Percentiles rank a stretch among this genome's conserved stretches.
These are phyloP conservation scores for Austroboletus eburneus DNA, from an alignment of 768 basidiomycete species.

Conservation along the genomic window DNA sequence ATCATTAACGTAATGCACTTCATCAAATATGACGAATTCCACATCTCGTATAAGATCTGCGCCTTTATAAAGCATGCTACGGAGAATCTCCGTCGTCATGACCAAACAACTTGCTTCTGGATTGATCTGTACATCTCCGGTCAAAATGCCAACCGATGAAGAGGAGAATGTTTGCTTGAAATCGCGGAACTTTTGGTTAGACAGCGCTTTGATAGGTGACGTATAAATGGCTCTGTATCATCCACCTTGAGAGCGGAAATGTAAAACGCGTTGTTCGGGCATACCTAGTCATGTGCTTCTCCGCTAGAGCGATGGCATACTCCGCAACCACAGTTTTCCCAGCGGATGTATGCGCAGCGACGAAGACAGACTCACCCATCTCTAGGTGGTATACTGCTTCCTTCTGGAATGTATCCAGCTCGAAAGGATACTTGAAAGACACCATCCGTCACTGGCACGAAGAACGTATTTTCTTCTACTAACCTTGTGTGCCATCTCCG, in stretches of 20 bases:
- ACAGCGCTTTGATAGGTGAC: conserved; percentile 96
- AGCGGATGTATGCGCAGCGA: conserved; percentile 99
- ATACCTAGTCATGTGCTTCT: conserved; percentile 98
- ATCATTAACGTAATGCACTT: conserved; percentile 99
- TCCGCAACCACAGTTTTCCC: conserved; percentile 99
- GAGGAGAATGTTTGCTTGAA: conserved; percentile 96
- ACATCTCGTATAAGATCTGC: conserved; percentile 98
- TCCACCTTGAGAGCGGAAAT: conserved; percentile 9
- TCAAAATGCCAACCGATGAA: conserved; percentile 89
- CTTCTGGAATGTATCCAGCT: conserved; percentile 97
- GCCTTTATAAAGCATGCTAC: conserved; percentile 98
- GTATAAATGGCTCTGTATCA: conserved; percentile 88
- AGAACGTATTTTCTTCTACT: conserved; percentile 5
- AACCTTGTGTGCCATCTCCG: conserved; percentile 94
- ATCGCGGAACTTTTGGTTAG: conserved; percentile 98
- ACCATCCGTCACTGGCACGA: conserved; percentile 9
- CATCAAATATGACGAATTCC: conserved; percentile 99
- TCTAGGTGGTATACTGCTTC: conserved; percentile 98
- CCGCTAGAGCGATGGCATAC: conserved; percentile 95
- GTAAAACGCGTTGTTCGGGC: conserved; percentile 14
- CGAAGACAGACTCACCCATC: conserved; percentile 96
- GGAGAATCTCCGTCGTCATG: conserved; percentile 96
- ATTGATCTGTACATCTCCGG: conserved; percentile 99
- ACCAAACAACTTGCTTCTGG: conserved; percentile 95
- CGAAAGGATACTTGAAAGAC: conserved; percentile 89